Conservation (phyloP, 805 yeast genomes). For the Scheffersomyces ergatensis region DNA sequence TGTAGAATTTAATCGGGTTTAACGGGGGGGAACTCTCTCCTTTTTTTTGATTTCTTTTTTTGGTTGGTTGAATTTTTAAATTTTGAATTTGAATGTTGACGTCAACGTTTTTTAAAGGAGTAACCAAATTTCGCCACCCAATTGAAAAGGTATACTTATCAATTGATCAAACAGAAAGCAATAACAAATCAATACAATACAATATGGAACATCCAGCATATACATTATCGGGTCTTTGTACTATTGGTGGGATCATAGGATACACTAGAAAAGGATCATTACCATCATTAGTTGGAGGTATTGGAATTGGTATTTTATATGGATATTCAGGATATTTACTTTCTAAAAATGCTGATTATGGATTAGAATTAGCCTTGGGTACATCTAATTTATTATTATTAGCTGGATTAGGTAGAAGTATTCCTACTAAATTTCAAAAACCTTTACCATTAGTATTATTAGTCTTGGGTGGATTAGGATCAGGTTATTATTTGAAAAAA, state of each 20-base stretch:
- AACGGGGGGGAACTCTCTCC: too few species aligned
- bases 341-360: constrained; percentile 70
- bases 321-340: constrained; percentile 76
- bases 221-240: constrained; percentile 66
- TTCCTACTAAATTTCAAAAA: constrained; percentile 56
- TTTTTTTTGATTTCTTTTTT: too few species aligned
- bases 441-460: constrained; percentile 74
- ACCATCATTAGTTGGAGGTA: constrained; percentile 81
- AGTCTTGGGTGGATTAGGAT: constrained; percentile 59
- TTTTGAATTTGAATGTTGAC: too few species aligned
- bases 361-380: constrained; percentile 76
- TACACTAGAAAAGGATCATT: constrained; percentile 65
- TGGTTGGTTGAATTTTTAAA: too few species aligned
- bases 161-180: too few species aligned
- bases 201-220: constrained; percentile 81
- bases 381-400: constrained; percentile 63
- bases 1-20: too few species aligned
- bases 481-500: constrained; percentile 70
- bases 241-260: constrained; percentile 72
- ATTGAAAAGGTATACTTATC: too few species aligned
- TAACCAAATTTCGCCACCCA: too few species aligned
- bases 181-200: too few species aligned
- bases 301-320: constrained; percentile 54
- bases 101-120: too few species aligned
- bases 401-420: constrained; percentile 73